These are phyloP conservation scores for Penicillium sp. DNA, from an alignment of 2,329 filamentous ascomycete genomes.

Conservation along the genomic window DNA sequence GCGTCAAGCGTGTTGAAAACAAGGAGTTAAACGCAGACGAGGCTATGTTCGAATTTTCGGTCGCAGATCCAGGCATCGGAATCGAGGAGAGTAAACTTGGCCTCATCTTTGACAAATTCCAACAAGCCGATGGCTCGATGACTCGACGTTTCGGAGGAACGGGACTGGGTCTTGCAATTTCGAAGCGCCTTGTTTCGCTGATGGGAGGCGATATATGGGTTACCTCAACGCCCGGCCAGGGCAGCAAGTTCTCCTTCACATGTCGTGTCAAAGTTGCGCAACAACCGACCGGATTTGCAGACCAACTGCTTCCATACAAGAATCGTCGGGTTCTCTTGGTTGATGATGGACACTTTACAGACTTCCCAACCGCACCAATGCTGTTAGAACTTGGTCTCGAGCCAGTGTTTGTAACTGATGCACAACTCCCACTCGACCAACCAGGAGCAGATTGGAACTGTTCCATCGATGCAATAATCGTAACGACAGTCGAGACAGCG, in stretches of 20 bases:
- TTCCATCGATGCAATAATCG: conserved; percentile 87
- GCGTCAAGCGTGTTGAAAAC: conserved; percentile 68
- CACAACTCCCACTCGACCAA: conserved; percentile 62
- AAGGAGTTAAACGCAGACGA: conserved; percentile 68
- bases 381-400: conserved; percentile 74
- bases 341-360: conserved; percentile 78
- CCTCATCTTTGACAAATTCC: conserved; percentile 96
- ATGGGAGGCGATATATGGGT: conserved; percentile 97
- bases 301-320: conserved; percentile 80
- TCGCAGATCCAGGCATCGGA: conserved; percentile 91
- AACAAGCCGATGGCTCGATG: conserved; percentile 93
- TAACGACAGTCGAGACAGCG: conserved; percentile 86
- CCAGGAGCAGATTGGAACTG: conserved; percentile 54
- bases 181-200: conserved; percentile 85
- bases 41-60: conserved; percentile 90
- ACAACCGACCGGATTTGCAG: conserved; percentile 72
- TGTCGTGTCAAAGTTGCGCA: conserved; percentile 82
- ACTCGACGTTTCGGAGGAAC: conserved; percentile 93
- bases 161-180: conserved; percentile 91
- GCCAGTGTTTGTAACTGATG: conserved; percentile 74
- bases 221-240: conserved; percentile 81
- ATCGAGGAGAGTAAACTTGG: conserved; percentile 92
- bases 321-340: conserved; percentile 89
- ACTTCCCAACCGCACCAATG: conserved; percentile 74
- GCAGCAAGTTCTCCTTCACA: conserved; percentile 92